Evolutionary conservation across 1,284 basidiomycete species (phyloP), one percentile per base, ranked within the genome.

Genomic region (Leccinum fallax): DNA sequence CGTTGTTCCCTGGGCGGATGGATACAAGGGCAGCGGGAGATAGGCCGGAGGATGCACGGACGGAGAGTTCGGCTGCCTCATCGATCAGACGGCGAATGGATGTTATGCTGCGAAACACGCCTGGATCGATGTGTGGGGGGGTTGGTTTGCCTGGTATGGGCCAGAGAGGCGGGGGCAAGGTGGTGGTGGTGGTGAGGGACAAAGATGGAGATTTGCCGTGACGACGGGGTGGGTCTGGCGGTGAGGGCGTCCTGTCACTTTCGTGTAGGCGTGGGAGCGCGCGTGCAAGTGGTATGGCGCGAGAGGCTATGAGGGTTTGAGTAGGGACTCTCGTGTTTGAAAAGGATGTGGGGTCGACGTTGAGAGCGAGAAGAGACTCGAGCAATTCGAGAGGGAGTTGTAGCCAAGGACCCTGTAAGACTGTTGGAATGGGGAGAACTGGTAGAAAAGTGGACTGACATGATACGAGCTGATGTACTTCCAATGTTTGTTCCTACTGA

Each of bases 401-500:
- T 13, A 93, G 83, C 92, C 92, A 94, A 4, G 90, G 90, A 11
- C 92, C 92, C 91, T 94, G 69, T 48, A 36, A 55, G 26, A n/a
- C 1, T 13, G 40, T 63, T 56, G 16, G 55, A 55, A 24, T 46
- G 36, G n/a, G 10, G 13, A n/a, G 30, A 26, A 6, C 30, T 53
- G 24, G 26, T 19, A 24, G 24, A 40, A 32, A 52, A 40, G 49
- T 26, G 53, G 46, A 86, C 87, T 61, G 77, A 93, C 91, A 75
- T 93, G 92, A 74, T 92, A 93, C 26, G 92, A 93, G 73, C 89
- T 91, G 76, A 93, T 93, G 69, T 93, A 93, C 32, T 87, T 84
- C 91, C 91, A 93, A 70, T 93, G 91, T 73, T 93, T 93, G 77
- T 93, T 92, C 66, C 90, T 85, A 78, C 89, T 91, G 67, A 93